These are phyloP conservation scores for Pythium utonaiense DNA, from an alignment of 352 stramenopile genomes.

Conservation along the genomic window DNA sequence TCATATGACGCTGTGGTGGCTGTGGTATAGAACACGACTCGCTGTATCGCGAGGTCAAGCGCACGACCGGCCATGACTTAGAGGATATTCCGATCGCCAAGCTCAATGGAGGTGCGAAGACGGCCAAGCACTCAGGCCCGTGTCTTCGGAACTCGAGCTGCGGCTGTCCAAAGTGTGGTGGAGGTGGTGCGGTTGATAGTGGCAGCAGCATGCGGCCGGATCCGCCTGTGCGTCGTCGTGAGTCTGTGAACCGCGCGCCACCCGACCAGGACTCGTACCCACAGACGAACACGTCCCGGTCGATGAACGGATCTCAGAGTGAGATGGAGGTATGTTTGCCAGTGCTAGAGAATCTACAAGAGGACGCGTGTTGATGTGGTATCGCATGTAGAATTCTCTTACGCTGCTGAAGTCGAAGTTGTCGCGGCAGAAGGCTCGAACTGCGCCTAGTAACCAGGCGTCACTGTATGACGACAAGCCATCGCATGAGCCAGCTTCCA, in stretches of 20 bases:
- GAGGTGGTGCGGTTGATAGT: conserved; percentile 20
- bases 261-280: conserved; percentile 27
- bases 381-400: conserved; percentile 47
- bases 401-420: conserved; percentile 81
- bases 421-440: conserved; percentile 66
- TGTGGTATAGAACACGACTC: conserved; percentile 60
- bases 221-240: conserved; percentile 33
- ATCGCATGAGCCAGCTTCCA: conserved; percentile 21
- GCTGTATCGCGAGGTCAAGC: conserved; percentile 81
- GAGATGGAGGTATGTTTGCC: conserved; percentile 47
- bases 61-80: conserved; percentile 60
- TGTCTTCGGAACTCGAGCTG: conserved; percentile 75
- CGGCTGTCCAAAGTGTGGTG: conserved; percentile 57
- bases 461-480: conserved; percentile 67
- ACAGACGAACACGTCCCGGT: conserved; percentile 29
- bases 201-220: conserved; percentile 19
- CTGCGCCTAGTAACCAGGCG: conserved; percentile 60
- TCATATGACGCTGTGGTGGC: neutral
- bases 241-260: conserved; percentile 19
- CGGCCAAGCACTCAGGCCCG: conserved; percentile 35
- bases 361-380: neutral
- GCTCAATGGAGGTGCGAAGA: conserved; percentile 9
- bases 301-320: conserved; percentile 21
- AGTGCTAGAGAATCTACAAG: too few species aligned
- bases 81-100: conserved; percentile 60